Base-by-base conservation (phyloP, 1,139 yeast genomes). In the Lodderomyces oxycetoniae region DNA sequence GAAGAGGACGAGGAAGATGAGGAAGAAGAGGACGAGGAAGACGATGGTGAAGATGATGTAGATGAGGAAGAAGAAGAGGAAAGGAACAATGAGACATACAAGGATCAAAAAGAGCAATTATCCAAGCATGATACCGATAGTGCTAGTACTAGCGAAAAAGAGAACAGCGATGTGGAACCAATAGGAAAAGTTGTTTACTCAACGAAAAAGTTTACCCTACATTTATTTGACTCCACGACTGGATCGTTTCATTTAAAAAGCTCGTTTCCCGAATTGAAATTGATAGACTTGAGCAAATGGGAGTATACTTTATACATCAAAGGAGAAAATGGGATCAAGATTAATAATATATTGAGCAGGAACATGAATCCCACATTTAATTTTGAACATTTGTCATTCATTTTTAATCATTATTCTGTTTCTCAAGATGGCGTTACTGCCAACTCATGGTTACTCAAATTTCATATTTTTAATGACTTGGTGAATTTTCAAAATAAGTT, bases 331-430 rank as follows among this genome's bases (percentile, higher is more conserved):
- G 34, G 36, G 3, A 38, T 53, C 17, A 39, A 62, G 25, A 51
- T 82, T 13, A 77, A 74, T 3, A 58, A 71, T 4, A 47, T 53
- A 1, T 50, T 85, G 17, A 52, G 61, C 12, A 66, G 74, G 7
- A 67, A 69, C 23, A 61, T 84, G 60, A 79, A 74, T 46, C 88
- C 94, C 1, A 68, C 74, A 10, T 81, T 85, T 51, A 77, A 80
- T 48, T 69, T 63, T 39, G 78, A 73, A 25, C 68, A 71, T 22
- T 44, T 56, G 8, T 69, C 85, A 0, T 83, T 87, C 47, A 71
- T 81, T 22, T 87, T 86, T 68, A 83, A 83, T 49, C 68, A 74
- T 43, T 62, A 61, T 21, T 34, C 40, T 1, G 33, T 34, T 10
- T 42, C 35, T 6, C 38, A 40, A 4, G 57, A 49, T 4, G 61